Conservation (phyloP, 78 protist species). For the Acrasis kona region DNA sequence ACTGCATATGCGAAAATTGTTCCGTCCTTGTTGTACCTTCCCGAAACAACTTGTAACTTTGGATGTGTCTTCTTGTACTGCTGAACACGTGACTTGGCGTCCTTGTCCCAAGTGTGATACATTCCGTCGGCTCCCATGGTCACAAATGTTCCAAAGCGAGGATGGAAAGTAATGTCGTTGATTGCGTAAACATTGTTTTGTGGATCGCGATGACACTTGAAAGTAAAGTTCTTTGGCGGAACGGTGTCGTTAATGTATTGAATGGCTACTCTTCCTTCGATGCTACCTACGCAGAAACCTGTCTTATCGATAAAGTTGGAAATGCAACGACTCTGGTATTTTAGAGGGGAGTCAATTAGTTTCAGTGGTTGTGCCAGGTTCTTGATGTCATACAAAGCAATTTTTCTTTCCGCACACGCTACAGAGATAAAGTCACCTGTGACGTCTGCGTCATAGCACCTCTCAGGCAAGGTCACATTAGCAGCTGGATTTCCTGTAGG, state of each 20-base stretch:
- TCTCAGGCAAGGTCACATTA: conserved; percentile 19
- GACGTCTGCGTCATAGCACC: conserved; percentile 43
- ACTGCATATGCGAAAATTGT: conserved; percentile 73
- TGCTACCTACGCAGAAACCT: conserved; percentile 82
- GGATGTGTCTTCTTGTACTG: conserved; percentile 30
- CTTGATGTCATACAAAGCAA: conserved; percentile 34
- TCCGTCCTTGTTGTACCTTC: conserved; percentile 55
- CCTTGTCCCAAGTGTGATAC: conserved; percentile 76
- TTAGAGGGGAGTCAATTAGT: conserved; percentile 44
- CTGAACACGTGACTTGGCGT: conserved; percentile 48
- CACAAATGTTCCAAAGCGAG: conserved; percentile 71
- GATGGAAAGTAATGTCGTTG: conserved; percentile 65
- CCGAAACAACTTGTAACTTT: conserved; percentile 36
- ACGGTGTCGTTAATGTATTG: conserved; percentile 42
- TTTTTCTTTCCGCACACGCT: conserved; percentile 57
- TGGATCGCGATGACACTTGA: conserved; percentile 84
- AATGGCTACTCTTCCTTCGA: conserved; percentile 83
- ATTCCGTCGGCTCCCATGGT: conserved; percentile 85
- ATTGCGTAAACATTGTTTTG: conserved; percentile 51
- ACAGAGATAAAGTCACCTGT: conserved; percentile 30
- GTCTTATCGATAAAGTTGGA: conserved; percentile 44
- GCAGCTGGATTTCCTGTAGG: conserved; percentile 22
- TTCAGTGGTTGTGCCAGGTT: conserved; percentile 18
- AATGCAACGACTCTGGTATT: conserved; percentile 57
- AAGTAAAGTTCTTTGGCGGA: conserved; percentile 46